phyloP scores from a whole-genome alignment of 169 alveolate genomes.

The Plasmodium sp. region DNA sequence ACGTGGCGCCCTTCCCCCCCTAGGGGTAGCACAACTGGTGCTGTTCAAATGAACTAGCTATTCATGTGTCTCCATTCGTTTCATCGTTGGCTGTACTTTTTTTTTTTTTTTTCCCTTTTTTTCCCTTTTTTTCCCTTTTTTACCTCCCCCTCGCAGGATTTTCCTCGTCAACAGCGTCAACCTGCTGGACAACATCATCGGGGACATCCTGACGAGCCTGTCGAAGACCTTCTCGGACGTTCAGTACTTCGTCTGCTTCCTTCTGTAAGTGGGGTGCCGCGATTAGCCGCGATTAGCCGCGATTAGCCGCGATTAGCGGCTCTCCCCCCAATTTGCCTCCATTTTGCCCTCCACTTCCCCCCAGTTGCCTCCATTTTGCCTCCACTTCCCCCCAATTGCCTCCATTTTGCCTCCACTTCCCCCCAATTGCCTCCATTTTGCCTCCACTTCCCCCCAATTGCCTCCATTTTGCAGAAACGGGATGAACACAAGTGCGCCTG shows the following conservation, averaged over 20 bases:
- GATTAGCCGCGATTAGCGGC: too few relatives aligned
- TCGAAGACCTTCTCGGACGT: slow-evolving; percentile 87
- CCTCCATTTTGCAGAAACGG: slow-evolving; percentile 21
- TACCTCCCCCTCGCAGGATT: slow-evolving; percentile 55
- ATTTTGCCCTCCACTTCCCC: too few relatives aligned
- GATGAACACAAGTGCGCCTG: slow-evolving; percentile 33
- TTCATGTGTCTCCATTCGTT: neutral
- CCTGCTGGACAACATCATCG: slow-evolving; percentile 84
- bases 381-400: too few relatives aligned
- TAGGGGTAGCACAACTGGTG: neutral
- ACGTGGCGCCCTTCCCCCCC: neutral
- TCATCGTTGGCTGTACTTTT: neutral
- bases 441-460: neutral
- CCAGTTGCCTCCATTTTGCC: neutral
- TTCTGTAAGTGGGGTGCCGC: slow-evolving; percentile 50
- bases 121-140: neutral
- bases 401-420: neutral
- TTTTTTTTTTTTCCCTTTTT: neutral
- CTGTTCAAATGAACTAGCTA: neutral
- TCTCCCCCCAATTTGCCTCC: too few relatives aligned
- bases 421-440: neutral
- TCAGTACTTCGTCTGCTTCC: slow-evolving; percentile 81
- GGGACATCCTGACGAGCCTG: slow-evolving; percentile 86
- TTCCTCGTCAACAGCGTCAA: slow-evolving; percentile 82
- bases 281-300: neutral